These are phyloP conservation scores for Nymphaea colorata DNA, from an alignment of 164 flowering plant species.

Conservation along the genomic window DNA sequence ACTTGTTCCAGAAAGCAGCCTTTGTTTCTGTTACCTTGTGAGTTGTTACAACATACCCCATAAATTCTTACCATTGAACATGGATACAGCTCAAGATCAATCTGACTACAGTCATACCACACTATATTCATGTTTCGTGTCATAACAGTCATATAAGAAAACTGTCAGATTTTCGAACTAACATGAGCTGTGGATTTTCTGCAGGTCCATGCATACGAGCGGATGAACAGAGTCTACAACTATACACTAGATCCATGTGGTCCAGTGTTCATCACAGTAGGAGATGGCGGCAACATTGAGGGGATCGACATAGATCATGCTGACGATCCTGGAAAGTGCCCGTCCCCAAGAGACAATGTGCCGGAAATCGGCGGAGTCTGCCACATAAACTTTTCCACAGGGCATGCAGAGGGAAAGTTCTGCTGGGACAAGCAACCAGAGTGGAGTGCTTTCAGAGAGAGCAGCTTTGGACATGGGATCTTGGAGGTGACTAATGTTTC, in stretches of 20 bases:
- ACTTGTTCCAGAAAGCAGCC: too few species aligned
- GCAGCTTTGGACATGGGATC: conserved; percentile 97
- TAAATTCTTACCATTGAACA: too few species aligned
- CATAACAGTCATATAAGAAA: too few species aligned
- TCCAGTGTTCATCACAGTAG: conserved; percentile 67
- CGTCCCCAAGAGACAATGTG: conserved; percentile 43
- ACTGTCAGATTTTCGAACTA: too few species aligned
- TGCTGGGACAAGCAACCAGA: conserved; percentile 93
- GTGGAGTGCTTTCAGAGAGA: conserved; percentile 92
- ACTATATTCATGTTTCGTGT: too few species aligned
- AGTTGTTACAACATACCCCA: too few species aligned
- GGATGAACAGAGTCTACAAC: conserved; percentile 79
- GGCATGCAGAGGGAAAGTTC: conserved; percentile 68
- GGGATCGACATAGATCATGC: conserved; percentile 64
- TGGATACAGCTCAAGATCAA: too few species aligned
- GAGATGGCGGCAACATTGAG: conserved; percentile 95
- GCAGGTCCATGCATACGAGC: conserved; percentile 95
- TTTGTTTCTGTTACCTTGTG: too few species aligned
- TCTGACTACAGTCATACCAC: too few species aligned
- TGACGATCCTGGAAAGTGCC: conserved; percentile 93
- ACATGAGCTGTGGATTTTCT: neutral
- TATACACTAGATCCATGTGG: conserved; percentile 74
- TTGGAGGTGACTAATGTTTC: conserved; percentile 47
- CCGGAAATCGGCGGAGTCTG: conserved; percentile 81
- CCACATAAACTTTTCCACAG: conserved; percentile 64